Percentiles rank a stretch among this genome's conserved stretches.
These are phyloP conservation scores for Podospora pseudocomata DNA, from an alignment of 495 filamentous ascomycete genomes.

Conservation along the genomic window DNA sequence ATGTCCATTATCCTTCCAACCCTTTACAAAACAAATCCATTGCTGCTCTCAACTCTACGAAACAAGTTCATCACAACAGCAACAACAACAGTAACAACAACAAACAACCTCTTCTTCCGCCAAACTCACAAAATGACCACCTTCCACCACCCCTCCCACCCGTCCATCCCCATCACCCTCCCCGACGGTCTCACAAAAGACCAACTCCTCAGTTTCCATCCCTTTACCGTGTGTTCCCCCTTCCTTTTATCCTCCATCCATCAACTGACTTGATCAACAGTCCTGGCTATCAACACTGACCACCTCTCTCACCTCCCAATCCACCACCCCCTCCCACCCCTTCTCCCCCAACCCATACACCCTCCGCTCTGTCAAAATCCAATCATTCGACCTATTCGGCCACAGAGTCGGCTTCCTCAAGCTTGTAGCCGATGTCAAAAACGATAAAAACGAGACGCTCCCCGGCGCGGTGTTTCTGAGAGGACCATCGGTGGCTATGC, in stretches of 20 bases:
- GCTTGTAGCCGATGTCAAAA: slow-evolving; percentile 62
- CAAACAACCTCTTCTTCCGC: background rate
- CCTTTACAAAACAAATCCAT: background rate
- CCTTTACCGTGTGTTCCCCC: slow-evolving; percentile 52
- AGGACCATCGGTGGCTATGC: slow-evolving; percentile 77
- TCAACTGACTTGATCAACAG: slow-evolving; percentile 21
- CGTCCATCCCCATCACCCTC: slow-evolving; percentile 51
- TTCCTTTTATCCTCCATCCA: background rate
- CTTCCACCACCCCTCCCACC: slow-evolving; percentile 45
- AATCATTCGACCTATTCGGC: slow-evolving; percentile 71
- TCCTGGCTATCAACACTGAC: slow-evolving; percentile 68
- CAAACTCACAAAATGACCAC: slow-evolving; percentile 24
- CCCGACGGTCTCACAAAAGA: slow-evolving; percentile 56
- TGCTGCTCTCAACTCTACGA: background rate
- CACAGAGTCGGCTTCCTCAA: slow-evolving; percentile 74
- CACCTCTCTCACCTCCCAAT: slow-evolving; percentile 53
- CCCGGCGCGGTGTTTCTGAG: slow-evolving; percentile 78
- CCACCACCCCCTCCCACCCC: slow-evolving; percentile 52
- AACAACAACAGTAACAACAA: too few relatives aligned
- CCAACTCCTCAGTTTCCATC: slow-evolving; percentile 64
- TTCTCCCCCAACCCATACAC: slow-evolving; percentile 69
- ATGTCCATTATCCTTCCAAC: background rate
- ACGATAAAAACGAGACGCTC: slow-evolving; percentile 58
- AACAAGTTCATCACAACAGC: background rate
- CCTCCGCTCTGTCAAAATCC: slow-evolving; percentile 66